Percentiles rank a stretch among this genome's conserved stretches.
phyloP scores from a whole-genome alignment of 495 filamentous ascomycete species.

The Bombardia bombarda region DNA sequence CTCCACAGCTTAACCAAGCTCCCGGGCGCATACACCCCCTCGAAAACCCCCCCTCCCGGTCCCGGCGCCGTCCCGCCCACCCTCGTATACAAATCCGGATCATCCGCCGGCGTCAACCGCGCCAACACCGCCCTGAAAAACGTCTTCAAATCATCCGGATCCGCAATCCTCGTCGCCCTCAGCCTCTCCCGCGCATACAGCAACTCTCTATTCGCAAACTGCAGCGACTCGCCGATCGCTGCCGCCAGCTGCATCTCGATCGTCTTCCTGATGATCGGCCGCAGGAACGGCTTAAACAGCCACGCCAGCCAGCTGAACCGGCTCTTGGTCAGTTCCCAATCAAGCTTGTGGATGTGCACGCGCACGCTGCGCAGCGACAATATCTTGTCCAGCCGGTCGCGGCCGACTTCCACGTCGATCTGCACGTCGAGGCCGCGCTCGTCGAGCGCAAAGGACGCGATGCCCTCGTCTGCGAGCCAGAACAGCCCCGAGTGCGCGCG shows the following conservation, averaged over 20 bases:
- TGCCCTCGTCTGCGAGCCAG: slow-evolving; percentile 68
- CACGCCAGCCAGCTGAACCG: slow-evolving; percentile 71
- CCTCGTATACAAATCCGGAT: slow-evolving; percentile 64
- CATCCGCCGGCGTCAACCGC: slow-evolving; percentile 56
- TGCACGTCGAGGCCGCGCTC: slow-evolving; percentile 79
- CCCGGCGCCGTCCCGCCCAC: slow-evolving; percentile 58
- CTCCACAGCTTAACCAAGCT: slow-evolving; percentile 83
- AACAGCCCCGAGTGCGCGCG: slow-evolving; percentile 58
- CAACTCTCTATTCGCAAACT: slow-evolving; percentile 73
- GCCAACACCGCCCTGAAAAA: slow-evolving; percentile 78
- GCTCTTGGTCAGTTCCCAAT: slow-evolving; percentile 65
- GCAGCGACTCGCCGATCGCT: slow-evolving; percentile 59
- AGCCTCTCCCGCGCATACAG: slow-evolving; percentile 80
- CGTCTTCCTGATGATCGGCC: slow-evolving; percentile 67
- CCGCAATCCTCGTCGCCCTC: slow-evolving; percentile 72
- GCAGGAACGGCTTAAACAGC: slow-evolving; percentile 78
- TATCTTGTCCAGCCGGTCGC: slow-evolving; percentile 67
- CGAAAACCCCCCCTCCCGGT: slow-evolving; percentile 62
- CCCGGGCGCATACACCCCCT: slow-evolving; percentile 77
- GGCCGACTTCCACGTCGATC: slow-evolving; percentile 71
- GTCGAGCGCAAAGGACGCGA: slow-evolving; percentile 78
- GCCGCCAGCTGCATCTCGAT: slow-evolving; percentile 72
- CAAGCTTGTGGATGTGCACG: slow-evolving; percentile 79
- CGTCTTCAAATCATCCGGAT: slow-evolving; percentile 69
- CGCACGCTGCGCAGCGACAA: slow-evolving; percentile 66